Base-by-base conservation (phyloP, 148 eudicot genomes). In the Drosera capensis region DNA sequence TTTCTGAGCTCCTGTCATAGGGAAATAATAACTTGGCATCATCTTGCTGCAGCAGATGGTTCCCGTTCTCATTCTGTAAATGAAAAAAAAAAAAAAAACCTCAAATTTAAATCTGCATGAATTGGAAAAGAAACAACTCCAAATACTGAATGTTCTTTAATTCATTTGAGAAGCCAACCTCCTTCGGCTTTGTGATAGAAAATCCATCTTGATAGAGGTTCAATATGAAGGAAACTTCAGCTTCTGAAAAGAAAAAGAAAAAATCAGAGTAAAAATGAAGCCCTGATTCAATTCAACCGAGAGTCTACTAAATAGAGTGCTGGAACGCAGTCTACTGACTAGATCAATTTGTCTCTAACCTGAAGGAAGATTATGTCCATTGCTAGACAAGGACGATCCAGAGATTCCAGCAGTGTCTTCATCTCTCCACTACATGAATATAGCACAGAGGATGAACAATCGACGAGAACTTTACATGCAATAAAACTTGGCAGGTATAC, bases 191-290 rank as follows among this genome's bases (percentile, higher is more conserved):
- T 45, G 71, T 78, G 40, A 90, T 68, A 7, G 85, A 70, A 70
- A 80, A 90, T 38, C 97, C 87, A 66, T 84, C 84, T 17, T 72
- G 82, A 56, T 67, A 90, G 57, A 90, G 77, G 60, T 68, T 75
- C 61, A 90, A 36, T 12, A 59, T 57, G 68, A 90, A 80, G 39
- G 97, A 90, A 44, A 80, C 79, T 58, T 84, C 95, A 46, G 54
- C 60, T 31, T 90, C 97, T 90, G 62, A 20, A 48, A 61, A 67
- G 51, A 14, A 29, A 21, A 46, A 14, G 37, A 54, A 38, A 29
- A 41, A 41, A 14, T n/a, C 23, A 34, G 15, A 38, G 25, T 1
- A 17, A 25, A 17, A 15, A 19, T 25, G 3, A 12, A 34, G 13
- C 38, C n/a, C 38, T 11, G n/a, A 34, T 11, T 29, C 13, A 49